These are phyloP conservation scores for Cutaneotrichosporon sp. DNA, from an alignment of 1,284 basidiomycete genomes.

Conservation along the genomic window DNA sequence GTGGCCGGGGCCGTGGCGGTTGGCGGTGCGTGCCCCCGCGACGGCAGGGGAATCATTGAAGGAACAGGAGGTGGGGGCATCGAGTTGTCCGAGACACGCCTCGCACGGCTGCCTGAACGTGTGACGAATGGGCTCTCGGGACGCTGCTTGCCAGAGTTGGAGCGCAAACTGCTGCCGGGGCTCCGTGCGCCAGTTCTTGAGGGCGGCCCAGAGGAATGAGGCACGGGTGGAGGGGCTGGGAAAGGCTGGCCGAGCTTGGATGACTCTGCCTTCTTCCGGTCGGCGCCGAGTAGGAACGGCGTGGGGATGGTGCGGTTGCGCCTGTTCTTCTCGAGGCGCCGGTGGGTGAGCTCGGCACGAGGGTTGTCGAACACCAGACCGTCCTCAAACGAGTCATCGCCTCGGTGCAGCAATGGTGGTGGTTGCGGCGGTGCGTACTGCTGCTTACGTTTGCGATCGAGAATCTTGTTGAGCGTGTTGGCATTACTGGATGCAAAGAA, in stretches of 20 bases:
- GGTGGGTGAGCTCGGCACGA: conserved; percentile 34
- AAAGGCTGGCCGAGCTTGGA: conserved; percentile 1
- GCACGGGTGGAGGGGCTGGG: not conserved
- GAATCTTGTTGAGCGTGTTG: conserved; percentile 38
- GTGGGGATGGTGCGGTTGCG: conserved; percentile 20
- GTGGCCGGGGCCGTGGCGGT: conserved; percentile 6
- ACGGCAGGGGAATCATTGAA: conserved; percentile 2
- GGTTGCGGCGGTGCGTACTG: conserved; percentile 22
- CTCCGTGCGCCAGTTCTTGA: not conserved
- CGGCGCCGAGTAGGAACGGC: conserved; percentile 16
- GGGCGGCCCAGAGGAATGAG: not conserved
- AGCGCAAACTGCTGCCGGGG: conserved; percentile 1
- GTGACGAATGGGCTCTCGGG: conserved; percentile 2
- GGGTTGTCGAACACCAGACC: conserved; percentile 44
- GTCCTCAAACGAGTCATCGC: conserved; percentile 45
- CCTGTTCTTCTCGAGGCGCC: conserved; percentile 27
- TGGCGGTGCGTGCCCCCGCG: not conserved
- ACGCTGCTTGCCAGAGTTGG: not conserved
- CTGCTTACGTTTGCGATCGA: conserved; percentile 42
- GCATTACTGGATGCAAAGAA: conserved; percentile 36
- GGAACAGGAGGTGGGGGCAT: conserved; percentile 18
- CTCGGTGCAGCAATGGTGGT: conserved; percentile 7
- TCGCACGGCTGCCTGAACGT: not conserved
- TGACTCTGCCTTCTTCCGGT: conserved; percentile 7
- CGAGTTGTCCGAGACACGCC: not conserved